Base-by-base conservation (phyloP, 2,329 filamentous ascomycete genomes). In the Curvularia eragrostidis region DNA sequence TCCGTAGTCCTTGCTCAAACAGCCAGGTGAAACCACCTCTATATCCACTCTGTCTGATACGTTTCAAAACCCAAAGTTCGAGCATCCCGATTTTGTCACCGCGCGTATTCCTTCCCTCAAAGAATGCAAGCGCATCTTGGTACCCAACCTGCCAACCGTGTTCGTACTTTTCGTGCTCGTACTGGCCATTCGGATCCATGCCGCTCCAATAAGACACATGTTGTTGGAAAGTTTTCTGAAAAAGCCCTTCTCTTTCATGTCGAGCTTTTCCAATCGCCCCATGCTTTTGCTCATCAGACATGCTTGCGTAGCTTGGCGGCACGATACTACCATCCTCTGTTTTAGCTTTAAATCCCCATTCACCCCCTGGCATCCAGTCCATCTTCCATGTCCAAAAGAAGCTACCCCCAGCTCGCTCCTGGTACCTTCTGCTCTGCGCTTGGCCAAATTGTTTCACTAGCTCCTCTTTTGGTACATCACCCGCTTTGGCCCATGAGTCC, bases 381-480 rank as follows among this genome's bases (percentile, higher is more conserved):
- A 87, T 87, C 53, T 84, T 84, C 66, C 79, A 83, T 0, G 85
- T 87, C 85, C 85, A 87, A 74, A 87, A 87, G 65, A 82, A 86
- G 30, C 77, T 78, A 1, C 85, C 85, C 2, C 81, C 82, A 13
- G 82, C 72, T 43, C 77, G 78, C n/a, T 79, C 66, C 54, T 83
- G 80, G 71, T 81, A 87, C 42, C 77, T 77, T 10, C 75, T 66
- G 24, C 77, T 80, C 65, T 87, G 80, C 1, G 77, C 78, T 43
- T 77, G 74, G 12, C 83, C 83, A 63, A 86, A 85, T 21, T 78
- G 71, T 3, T 67, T 69, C 0, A 78, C 76, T 6, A 81, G 72
- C 6, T 79, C 74, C 23, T 79, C 73, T 55, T 78, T 78, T 3
- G 74, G 54, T 3, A 61, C 58, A 5, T 67, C 72, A 13, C 66